Conservation (phyloP, 805 yeast genomes). For the Phaffomyces opuntiae region DNA sequence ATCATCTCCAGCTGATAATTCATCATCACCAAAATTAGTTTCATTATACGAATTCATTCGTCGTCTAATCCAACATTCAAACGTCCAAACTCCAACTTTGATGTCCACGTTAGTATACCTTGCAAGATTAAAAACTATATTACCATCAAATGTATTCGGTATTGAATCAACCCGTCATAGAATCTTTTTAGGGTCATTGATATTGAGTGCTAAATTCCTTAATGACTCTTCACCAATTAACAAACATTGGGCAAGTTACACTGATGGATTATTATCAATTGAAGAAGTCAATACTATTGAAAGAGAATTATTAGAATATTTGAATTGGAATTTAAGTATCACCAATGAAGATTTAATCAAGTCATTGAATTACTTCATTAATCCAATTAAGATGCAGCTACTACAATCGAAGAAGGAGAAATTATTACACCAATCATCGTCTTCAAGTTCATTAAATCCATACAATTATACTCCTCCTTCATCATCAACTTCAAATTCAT, state of each 20-base stretch:
- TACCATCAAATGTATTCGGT: constrained; percentile 87
- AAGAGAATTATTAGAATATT: constrained; percentile 71
- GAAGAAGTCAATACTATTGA: constrained; percentile 88
- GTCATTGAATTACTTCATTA: constrained; percentile 68
- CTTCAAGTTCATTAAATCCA: constrained; percentile 10
- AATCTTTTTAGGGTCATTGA: constrained; percentile 81
- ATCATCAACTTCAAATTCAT: constrained; percentile 21
- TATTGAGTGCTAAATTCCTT: constrained; percentile 84
- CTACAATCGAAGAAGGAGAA: constrained; percentile 19
- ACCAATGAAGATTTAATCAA: constrained; percentile 60
- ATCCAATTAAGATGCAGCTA: constrained; percentile 51
- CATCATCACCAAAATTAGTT: constrained; percentile 1
- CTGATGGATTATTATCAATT: constrained; percentile 72
- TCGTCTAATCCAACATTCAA: constrained; percentile 67
- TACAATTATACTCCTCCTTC: constrained; percentile 12
- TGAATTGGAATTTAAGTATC: constrained; percentile 81
- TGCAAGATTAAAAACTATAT: constrained; percentile 62
- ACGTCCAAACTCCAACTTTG: constrained; percentile 90
- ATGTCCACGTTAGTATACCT: constrained; percentile 89
- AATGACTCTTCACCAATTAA: constrained; percentile 94
- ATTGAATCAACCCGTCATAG: constrained; percentile 92
- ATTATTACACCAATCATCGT: constrained; percentile 9
- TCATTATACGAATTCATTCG: constrained; percentile 61
- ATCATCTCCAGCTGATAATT: constrained; percentile 24
- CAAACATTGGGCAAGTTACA: constrained; percentile 93